Evolutionary conservation across 352 stramenopile genomes (phyloP).

Genomic region (Phytophthora sp.): DNA sequence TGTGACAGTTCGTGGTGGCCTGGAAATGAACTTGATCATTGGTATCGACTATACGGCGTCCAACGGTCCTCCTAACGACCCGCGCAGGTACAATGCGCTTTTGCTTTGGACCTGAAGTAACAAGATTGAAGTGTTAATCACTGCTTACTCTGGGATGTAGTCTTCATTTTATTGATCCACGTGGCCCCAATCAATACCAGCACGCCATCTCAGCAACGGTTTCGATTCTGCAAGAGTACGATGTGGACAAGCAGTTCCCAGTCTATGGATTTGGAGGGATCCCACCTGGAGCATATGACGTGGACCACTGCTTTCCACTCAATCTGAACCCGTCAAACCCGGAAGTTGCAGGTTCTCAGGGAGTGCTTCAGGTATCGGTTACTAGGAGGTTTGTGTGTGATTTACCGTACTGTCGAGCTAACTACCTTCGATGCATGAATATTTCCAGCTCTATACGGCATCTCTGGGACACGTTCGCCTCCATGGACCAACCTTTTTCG

Average conservation of each 20-base stretch:
- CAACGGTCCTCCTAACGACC: constrained; percentile 59
- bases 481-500: constrained; percentile 64
- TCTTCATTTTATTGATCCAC: constrained; percentile 73
- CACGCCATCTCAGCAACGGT: constrained; percentile 71
- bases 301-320: constrained; percentile 93
- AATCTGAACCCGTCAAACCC: constrained; percentile 71
- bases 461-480: constrained; percentile 62
- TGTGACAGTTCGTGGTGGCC: constrained; percentile 63
- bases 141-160: too few relatives aligned
- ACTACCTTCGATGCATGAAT: neutral
- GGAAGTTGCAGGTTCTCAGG: constrained; percentile 74
- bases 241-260: constrained; percentile 75
- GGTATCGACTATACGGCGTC: constrained; percentile 82
- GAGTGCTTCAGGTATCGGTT: constrained; percentile 68
- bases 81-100: constrained; percentile 37
- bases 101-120: too few relatives aligned
- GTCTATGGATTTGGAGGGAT: constrained; percentile 86
- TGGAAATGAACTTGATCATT: constrained; percentile 89
- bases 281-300: constrained; percentile 60
- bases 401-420: neutral
- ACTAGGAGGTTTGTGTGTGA: neutral
- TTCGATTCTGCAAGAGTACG: constrained; percentile 73
- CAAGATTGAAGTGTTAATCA: too few relatives aligned
- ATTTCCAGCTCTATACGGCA: constrained; percentile 51
- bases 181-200: constrained; percentile 79